Percentiles rank a stretch among this genome's conserved stretches.
phyloP scores from a whole-genome alignment of 2,329 filamentous ascomycete species.

The Neopestalotiopsis sp. region DNA sequence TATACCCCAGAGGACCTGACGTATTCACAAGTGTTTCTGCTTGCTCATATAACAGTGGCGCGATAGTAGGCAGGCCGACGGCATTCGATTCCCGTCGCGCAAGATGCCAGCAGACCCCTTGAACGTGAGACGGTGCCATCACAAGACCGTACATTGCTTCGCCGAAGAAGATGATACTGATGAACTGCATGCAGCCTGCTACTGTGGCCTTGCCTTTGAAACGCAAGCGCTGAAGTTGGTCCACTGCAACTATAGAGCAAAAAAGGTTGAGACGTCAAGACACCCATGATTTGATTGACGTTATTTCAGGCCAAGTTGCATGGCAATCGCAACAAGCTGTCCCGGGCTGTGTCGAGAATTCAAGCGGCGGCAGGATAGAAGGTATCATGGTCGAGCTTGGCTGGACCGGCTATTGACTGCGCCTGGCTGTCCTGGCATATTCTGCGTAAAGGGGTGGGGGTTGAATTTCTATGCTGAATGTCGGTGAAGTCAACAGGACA shows the following conservation, averaged over 20 bases:
- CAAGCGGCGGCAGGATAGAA: not conserved
- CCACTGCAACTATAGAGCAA: not conserved
- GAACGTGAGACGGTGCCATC: not conserved
- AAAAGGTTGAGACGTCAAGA: not conserved
- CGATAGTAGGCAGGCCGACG: not conserved
- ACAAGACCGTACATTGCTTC: not conserved
- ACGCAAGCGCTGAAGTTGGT: not conserved
- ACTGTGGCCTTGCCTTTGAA: not conserved
- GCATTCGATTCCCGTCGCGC: not conserved
- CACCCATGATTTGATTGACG: not conserved
- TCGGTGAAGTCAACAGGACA: not conserved
- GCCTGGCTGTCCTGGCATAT: not conserved
- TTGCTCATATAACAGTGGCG: not conserved
- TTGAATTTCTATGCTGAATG: not conserved
- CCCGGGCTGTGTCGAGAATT: not conserved
- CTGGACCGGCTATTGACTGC: not conserved
- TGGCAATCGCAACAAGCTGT: not conserved
- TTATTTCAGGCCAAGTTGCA: not conserved
- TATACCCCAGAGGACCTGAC: not conserved
- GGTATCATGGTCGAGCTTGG: not conserved
- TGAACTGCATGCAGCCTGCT: not conserved
- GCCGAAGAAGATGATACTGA: not conserved
- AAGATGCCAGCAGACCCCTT: not conserved
- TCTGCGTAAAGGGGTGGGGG: not conserved
- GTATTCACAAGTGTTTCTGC: not conserved